These are phyloP conservation scores for Leptographium radiaticola DNA, from an alignment of 2,329 filamentous ascomycete species.

Conservation along the genomic window DNA sequence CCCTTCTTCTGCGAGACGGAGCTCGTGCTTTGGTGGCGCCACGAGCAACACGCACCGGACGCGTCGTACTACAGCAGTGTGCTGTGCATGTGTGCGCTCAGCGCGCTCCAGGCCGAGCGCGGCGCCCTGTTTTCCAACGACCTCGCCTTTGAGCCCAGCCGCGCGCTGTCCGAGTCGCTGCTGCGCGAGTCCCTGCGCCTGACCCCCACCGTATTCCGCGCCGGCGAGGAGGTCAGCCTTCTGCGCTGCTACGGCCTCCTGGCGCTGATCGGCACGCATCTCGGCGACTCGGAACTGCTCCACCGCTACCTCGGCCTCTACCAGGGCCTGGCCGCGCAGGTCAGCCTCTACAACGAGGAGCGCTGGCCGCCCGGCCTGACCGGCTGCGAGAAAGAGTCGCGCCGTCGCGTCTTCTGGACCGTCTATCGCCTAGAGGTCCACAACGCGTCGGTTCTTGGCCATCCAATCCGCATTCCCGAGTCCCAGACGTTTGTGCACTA, in stretches of 20 bases:
- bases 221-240: background rate
- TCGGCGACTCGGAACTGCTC: background rate
- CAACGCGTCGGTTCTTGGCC: background rate
- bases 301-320: background rate
- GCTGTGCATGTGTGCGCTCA: conserved; percentile 4
- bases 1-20: conserved; percentile 6
- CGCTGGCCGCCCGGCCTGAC: background rate
- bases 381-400: background rate
- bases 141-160: background rate
- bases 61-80: conserved; percentile 1
- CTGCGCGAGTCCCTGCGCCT: background rate
- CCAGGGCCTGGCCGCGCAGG: background rate
- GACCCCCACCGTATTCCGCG: background rate
- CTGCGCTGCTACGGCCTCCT: conserved; percentile 1
- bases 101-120: background rate
- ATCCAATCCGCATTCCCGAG: background rate
- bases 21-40: conserved; percentile 1
- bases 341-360: background rate
- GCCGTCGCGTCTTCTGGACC: background rate
- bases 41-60: background rate
- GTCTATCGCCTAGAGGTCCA: conserved; percentile 1
- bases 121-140: conserved; percentile 2
- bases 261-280: background rate
- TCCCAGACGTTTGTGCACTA: background rate
- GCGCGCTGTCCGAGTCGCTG: background rate